Evolutionary conservation across 2,329 filamentous ascomycete genomes (phyloP).

Genomic region (Sordariomycetes sp.): DNA sequence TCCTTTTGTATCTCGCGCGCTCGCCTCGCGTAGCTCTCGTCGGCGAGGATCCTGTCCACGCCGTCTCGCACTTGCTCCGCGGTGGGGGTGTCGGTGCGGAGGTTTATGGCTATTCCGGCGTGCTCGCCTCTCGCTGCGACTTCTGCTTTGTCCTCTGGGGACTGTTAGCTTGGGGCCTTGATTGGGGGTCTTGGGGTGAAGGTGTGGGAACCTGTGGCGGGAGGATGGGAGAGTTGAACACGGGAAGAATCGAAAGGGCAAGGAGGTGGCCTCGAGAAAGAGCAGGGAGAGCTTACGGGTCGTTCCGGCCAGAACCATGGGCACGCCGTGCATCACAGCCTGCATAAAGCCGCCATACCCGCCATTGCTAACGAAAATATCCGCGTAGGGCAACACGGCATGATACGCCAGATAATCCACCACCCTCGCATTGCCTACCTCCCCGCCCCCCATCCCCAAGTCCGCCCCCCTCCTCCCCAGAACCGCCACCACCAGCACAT

Average conservation of each 20-base stretch:
- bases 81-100: constrained; percentile 22
- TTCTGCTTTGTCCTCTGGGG: background rate
- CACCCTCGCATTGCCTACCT: constrained; percentile 31
- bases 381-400: constrained; percentile 28
- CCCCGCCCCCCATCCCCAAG: constrained; percentile 17
- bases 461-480: constrained; percentile 15
- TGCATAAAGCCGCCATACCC: constrained; percentile 37
- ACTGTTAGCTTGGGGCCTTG: background rate
- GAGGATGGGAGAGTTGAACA: background rate
- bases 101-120: constrained; percentile 32
- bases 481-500: constrained; percentile 22
- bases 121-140: constrained; percentile 26
- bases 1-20: constrained; percentile 19
- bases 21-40: constrained; percentile 18
- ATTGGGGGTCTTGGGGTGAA: too few species aligned
- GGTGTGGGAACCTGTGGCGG: background rate
- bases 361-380: constrained; percentile 35
- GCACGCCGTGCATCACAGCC: constrained; percentile 30
- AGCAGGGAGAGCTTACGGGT: background rate
- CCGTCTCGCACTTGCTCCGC: constrained; percentile 15
- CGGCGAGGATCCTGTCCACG: constrained; percentile 18
- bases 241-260: background rate
- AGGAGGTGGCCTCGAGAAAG: too few species aligned
- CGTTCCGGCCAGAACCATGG: constrained; percentile 31
- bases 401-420: constrained; percentile 39